These are phyloP conservation scores for Exidia glandulosa DNA, from an alignment of 768 basidiomycete species.

Conservation along the genomic window DNA sequence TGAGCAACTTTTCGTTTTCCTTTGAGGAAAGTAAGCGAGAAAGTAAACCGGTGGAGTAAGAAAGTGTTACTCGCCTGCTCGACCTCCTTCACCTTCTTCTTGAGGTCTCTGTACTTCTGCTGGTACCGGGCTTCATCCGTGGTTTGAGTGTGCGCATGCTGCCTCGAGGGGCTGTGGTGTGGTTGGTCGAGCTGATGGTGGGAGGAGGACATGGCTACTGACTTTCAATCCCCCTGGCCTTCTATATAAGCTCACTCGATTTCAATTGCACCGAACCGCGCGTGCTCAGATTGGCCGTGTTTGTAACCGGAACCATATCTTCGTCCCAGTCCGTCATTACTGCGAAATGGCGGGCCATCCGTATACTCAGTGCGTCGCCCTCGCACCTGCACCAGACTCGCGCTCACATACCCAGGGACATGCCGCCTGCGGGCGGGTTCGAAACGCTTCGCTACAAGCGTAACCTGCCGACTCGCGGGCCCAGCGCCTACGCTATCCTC, in stretches of 20 bases:
- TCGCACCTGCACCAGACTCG: slow-evolving; percentile 6
- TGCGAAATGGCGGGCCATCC: slow-evolving; percentile 39
- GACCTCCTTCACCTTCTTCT: slow-evolving; percentile 79
- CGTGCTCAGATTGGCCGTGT: background rate
- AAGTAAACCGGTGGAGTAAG: background rate
- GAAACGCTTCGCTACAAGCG: slow-evolving; percentile 90
- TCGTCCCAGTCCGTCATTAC: background rate
- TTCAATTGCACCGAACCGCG: background rate
- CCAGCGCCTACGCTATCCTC: slow-evolving; percentile 75
- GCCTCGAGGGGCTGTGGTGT: slow-evolving; percentile 37
- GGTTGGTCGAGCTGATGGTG: slow-evolving; percentile 19
- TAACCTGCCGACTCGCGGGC: slow-evolving; percentile 83
- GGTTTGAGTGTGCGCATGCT: slow-evolving; percentile 57
- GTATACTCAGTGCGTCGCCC: slow-evolving; percentile 47
- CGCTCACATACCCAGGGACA: slow-evolving; percentile 49
- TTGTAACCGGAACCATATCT: background rate
- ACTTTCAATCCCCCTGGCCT: background rate
- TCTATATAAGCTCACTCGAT: background rate
- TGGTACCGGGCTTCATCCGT: slow-evolving; percentile 83
- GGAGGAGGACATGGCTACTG: slow-evolving; percentile 21
- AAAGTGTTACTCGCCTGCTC: slow-evolving; percentile 47
- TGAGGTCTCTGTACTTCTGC: slow-evolving; percentile 79
- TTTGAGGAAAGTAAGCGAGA: slow-evolving; percentile 19
- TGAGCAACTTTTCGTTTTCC: slow-evolving; percentile 84
- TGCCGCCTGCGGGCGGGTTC: slow-evolving; percentile 92